Conservation (phyloP, 2,329 filamentous ascomycete species). For the Zymoseptoria crescenta region DNA sequence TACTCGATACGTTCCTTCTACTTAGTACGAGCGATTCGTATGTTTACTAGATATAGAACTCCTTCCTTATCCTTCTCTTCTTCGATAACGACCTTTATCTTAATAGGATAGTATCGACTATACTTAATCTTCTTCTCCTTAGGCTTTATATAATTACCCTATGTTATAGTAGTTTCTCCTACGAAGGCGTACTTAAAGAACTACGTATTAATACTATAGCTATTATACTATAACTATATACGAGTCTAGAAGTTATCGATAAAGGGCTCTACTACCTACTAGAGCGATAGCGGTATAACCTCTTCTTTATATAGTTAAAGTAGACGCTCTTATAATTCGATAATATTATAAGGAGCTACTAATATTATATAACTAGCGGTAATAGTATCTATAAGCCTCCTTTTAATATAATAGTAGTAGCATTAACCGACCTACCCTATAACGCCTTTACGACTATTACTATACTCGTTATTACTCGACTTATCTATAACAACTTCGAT, state of each 20-base stretch:
- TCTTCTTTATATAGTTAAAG: not conserved
- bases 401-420: not conserved
- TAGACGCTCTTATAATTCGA: no score
- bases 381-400: not conserved
- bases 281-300: not conserved
- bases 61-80: not conserved
- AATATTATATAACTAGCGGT: not conserved
- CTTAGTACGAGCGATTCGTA: not conserved
- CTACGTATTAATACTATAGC: no score
- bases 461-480: not conserved
- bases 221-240: no score
- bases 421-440: not conserved
- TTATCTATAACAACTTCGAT: not conserved
- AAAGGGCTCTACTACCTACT: not conserved
- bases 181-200: no score
- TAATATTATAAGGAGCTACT: not conserved
- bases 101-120: no score
- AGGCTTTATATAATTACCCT: no score
- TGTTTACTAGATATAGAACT: not conserved
- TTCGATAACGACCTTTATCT: not conserved
- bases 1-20: not conserved
- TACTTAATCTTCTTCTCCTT: no score
- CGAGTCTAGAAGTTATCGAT: not conserved
- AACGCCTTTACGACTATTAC: not conserved
- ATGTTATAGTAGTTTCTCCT: no score